A percentile compares a stretch with the other conserved stretches of the same genome.
These are phyloP conservation scores for Agapanthus africanus DNA, from an alignment of 106 monocot species.

Conservation along the genomic window DNA sequence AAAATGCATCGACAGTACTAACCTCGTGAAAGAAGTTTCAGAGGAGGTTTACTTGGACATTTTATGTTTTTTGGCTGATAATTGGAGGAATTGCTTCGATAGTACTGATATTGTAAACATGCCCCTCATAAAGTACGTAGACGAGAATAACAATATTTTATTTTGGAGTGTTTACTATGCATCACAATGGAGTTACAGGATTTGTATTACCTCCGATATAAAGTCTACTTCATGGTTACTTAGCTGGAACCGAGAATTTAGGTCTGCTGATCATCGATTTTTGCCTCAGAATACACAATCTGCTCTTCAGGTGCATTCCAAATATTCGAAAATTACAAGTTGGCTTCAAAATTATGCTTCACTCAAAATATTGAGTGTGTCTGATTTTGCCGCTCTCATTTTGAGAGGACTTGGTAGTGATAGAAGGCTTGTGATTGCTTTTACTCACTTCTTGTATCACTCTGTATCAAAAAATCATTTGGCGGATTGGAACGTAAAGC, in stretches of 20 bases:
- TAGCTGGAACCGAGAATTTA: conserved; percentile 30
- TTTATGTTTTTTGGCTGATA: conserved; percentile 22
- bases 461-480: conserved; percentile 13
- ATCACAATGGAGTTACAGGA: background rate
- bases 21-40: conserved; percentile 21
- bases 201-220: conserved; percentile 22
- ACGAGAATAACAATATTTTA: conserved; percentile 10
- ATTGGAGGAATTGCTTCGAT: conserved; percentile 9
- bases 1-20: conserved; percentile 31
- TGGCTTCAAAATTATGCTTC: conserved; percentile 27
- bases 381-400: conserved; percentile 14
- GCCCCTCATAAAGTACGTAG: conserved; percentile 23
- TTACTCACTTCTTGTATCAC: conserved; percentile 47
- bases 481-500: background rate
- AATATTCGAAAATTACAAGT: conserved; percentile 1
- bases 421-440: conserved; percentile 21
- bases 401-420: conserved; percentile 7
- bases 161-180: conserved; percentile 15
- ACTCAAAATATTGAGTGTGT: conserved; percentile 9
- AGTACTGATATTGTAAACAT: conserved; percentile 13
- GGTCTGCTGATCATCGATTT: conserved; percentile 9
- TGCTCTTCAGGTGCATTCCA: conserved; percentile 1
- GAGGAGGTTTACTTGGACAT: conserved; percentile 32
- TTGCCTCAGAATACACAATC: conserved; percentile 25
- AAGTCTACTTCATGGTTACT: conserved; percentile 23